These are phyloP conservation scores for Chlamydomonas schloesseri DNA, from an alignment of 139 green algal genomes.

Conservation along the genomic window DNA sequence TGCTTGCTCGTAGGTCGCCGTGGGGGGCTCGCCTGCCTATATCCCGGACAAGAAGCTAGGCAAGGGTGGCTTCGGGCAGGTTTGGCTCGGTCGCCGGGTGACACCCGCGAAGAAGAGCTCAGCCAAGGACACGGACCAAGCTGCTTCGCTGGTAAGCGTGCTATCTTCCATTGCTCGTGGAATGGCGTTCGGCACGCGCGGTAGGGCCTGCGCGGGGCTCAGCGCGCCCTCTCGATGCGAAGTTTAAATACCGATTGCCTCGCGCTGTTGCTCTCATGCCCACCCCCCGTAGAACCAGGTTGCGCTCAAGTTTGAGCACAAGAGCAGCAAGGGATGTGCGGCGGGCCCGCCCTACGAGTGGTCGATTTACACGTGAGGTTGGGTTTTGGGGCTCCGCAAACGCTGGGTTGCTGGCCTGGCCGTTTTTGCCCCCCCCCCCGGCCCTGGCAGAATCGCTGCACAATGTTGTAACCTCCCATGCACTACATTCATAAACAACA, in stretches of 20 bases:
- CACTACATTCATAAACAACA: no score
- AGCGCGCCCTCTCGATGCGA: no score
- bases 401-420: no score
- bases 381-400: neutral
- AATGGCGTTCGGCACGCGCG: no score
- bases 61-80: constrained; percentile 92
- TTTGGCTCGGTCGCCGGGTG: constrained; percentile 48
- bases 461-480: no score
- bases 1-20: constrained; percentile 74
- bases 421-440: no score
- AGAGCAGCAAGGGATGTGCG: constrained; percentile 96
- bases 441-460: no score
- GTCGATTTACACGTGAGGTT: constrained; percentile 95
- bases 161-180: neutral
- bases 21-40: constrained; percentile 89
- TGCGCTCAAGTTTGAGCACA: constrained; percentile 98
- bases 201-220: no score
- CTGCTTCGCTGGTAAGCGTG: constrained; percentile 22
- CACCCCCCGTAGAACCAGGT: constrained; percentile 70
- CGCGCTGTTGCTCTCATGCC: no score
- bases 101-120: constrained; percentile 8
- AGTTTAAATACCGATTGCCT: no score
- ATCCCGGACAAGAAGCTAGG: constrained; percentile 91
- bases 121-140: constrained; percentile 14
- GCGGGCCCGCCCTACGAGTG: constrained; percentile 99